Evolutionary conservation across 139 green algal species (phyloP), one percentile per base, ranked within the genome.

Genomic region (Chara braunii): DNA sequence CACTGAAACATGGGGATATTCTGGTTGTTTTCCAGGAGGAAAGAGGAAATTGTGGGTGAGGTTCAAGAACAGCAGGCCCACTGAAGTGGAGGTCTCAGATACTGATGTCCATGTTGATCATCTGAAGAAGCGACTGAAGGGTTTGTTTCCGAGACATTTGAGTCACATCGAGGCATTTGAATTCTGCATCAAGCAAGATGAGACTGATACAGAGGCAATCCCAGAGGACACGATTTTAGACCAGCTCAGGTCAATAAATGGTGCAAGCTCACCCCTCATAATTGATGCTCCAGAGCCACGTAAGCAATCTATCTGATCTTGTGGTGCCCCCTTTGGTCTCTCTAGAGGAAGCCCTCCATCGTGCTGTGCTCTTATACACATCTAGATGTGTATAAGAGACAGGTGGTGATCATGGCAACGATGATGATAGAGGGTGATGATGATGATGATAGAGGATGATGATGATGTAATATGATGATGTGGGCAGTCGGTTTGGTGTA

Each of bases 51-150:
- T 53, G 44, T 53, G 44, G 44, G 31, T 53, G 9, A 26, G 44
- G 26, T 53, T 53, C 44, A 53, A 53, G 6, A 26, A 53, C 44
- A 28, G 44, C 26, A 26, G 44, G 44, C 44, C 44, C 7, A 53
- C 44, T 2, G 44, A 53, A 2, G 44, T 53, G 44, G 44, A 53
- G 44, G 26, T 53, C 26, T 26, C 30, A 9, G 44, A 53, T 26
- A 28, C 30, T 28, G 44, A 53, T 26, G 9, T 53, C 26, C 44
- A 53, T 28, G 31, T 53, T 28, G 44, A 53, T 6, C 44, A 53
- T 28, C 44, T 53, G 44, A 53, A 53, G 44, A 53, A 53, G 31
- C 44, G 44, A 26, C 44, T 53, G 44, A 53, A 53, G 44, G 26
- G 30, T 26, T 28, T 53, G 44, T 53, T 53, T 53, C 44, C 44